Conservation (phyloP, 2,329 filamentous ascomycete genomes). For the Alternaria solani region DNA sequence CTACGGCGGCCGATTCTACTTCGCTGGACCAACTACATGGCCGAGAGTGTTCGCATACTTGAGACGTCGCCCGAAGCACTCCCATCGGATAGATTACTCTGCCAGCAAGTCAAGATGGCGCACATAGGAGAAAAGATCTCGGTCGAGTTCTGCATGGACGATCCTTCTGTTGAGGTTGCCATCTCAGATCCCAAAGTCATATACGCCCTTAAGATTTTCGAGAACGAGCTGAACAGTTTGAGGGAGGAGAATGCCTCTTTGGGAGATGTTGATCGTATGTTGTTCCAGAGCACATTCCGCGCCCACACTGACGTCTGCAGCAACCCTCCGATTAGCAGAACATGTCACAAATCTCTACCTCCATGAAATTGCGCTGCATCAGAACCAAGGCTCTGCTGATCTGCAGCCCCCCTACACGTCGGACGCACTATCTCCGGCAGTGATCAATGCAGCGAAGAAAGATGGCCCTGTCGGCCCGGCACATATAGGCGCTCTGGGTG, state of each 20-base stretch:
- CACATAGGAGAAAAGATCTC: slow-evolving; percentile 66
- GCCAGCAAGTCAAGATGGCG: slow-evolving; percentile 66
- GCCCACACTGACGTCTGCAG: slow-evolving; percentile 28
- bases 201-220: slow-evolving; percentile 63
- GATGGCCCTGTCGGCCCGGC: slow-evolving; percentile 54
- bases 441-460: slow-evolving; percentile 50
- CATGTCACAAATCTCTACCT: slow-evolving; percentile 60
- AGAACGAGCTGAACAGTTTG: slow-evolving; percentile 57
- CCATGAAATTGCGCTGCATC: slow-evolving; percentile 61
- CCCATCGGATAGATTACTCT: slow-evolving; percentile 64
- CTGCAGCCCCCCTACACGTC: slow-evolving; percentile 56
- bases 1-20: slow-evolving; percentile 66
- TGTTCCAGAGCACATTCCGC: neutral
- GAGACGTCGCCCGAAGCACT: slow-evolving; percentile 64
- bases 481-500: slow-evolving; percentile 57
- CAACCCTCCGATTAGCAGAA: slow-evolving; percentile 54
- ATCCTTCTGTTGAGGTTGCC: slow-evolving; percentile 59
- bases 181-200: slow-evolving; percentile 65
- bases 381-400: slow-evolving; percentile 53
- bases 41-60: slow-evolving; percentile 67
- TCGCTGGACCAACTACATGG: slow-evolving; percentile 69
- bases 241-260: slow-evolving; percentile 51
- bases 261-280: slow-evolving; percentile 47
- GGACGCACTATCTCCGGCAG: slow-evolving; percentile 50
- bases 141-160: slow-evolving; percentile 65